Percentiles rank a stretch among this genome's conserved stretches.
These are phyloP conservation scores for Xylariomycetidae sp. DNA, from an alignment of 2,329 filamentous ascomycete species.

Conservation along the genomic window DNA sequence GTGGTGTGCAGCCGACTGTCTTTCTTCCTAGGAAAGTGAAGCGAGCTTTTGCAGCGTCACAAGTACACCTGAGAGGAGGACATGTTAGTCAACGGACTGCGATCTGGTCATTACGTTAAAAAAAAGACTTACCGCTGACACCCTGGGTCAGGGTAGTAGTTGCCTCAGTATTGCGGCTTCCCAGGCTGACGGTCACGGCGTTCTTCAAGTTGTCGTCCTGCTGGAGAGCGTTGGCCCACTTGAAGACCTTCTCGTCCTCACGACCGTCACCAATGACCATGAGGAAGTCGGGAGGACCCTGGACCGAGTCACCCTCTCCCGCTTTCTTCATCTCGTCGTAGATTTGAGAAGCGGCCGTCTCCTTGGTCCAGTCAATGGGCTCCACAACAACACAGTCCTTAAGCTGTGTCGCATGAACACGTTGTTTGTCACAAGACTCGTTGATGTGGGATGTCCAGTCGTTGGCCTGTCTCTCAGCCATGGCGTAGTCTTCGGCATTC, in stretches of 20 bases:
- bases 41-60: slow-evolving; percentile 48
- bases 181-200: slow-evolving; percentile 80
- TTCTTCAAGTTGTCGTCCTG: slow-evolving; percentile 54
- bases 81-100: too few species aligned
- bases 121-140: slow-evolving; percentile 65
- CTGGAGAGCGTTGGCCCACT: slow-evolving; percentile 79
- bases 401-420: slow-evolving; percentile 75
- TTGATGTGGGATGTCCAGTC: slow-evolving; percentile 96
- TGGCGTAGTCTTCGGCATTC: slow-evolving; percentile 68
- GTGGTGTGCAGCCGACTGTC: slow-evolving; percentile 5
- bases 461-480: slow-evolving; percentile 71
- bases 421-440: slow-evolving; percentile 77
- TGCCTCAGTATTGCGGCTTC: slow-evolving; percentile 82
- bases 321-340: slow-evolving; percentile 51
- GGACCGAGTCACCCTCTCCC: slow-evolving; percentile 20
- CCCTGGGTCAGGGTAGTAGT: slow-evolving; percentile 82
- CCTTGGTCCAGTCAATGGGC: slow-evolving; percentile 80
- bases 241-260: slow-evolving; percentile 90
- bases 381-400: slow-evolving; percentile 81
- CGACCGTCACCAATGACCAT: slow-evolving; percentile 86
- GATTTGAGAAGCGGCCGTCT: slow-evolving; percentile 70
- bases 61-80: slow-evolving; percentile 35
- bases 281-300: slow-evolving; percentile 67
- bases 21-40: slow-evolving; percentile 28
- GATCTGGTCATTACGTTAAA: not conserved